Percentiles rank a stretch among this genome's conserved stretches.
Evolutionary conservation across 148 eudicot species (phyloP).

Genomic region (Diospyros kaki): DNA sequence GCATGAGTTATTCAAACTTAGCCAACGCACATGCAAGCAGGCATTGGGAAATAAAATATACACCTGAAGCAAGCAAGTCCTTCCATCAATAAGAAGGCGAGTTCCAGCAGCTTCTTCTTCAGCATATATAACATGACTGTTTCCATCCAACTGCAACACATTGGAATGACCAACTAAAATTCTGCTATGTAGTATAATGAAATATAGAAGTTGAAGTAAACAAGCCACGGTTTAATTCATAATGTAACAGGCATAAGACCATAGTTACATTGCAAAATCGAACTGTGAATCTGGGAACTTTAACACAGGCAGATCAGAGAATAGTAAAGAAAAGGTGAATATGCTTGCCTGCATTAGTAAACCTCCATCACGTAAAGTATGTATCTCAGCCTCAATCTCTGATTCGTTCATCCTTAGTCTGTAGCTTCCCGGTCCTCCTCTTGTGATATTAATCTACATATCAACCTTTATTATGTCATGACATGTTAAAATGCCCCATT

Average conservation of each 20-base stretch:
- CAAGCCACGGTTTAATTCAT: neutral
- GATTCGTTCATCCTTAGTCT: slow-evolving; percentile 83
- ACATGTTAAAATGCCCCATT: neutral
- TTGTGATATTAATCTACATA: slow-evolving; percentile 73
- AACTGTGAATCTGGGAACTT: neutral
- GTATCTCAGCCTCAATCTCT: slow-evolving; percentile 94
- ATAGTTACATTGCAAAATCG: neutral
- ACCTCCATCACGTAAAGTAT: slow-evolving; percentile 98
- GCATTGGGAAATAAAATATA: slow-evolving; percentile 4
- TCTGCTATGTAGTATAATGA: neutral
- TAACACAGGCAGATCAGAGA: neutral
- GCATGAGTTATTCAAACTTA: slow-evolving; percentile 8
- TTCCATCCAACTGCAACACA: slow-evolving; percentile 66
- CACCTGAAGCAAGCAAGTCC: slow-evolving; percentile 94
- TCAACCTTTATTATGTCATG: slow-evolving; percentile 8
- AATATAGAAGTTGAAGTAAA: neutral
- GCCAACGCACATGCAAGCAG: slow-evolving; percentile 10
- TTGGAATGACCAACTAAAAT: slow-evolving; percentile 15
- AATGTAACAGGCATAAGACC: neutral
- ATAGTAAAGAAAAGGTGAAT: neutral
- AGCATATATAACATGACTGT: slow-evolving; percentile 82
- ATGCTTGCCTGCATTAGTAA: slow-evolving; percentile 67
- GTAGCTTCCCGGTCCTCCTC: slow-evolving; percentile 97
- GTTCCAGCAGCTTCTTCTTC: slow-evolving; percentile 97
- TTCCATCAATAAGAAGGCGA: slow-evolving; percentile 89